These are phyloP conservation scores for Fusarium gaditjirri DNA, from an alignment of 2,329 filamentous ascomycete species.

Conservation along the genomic window DNA sequence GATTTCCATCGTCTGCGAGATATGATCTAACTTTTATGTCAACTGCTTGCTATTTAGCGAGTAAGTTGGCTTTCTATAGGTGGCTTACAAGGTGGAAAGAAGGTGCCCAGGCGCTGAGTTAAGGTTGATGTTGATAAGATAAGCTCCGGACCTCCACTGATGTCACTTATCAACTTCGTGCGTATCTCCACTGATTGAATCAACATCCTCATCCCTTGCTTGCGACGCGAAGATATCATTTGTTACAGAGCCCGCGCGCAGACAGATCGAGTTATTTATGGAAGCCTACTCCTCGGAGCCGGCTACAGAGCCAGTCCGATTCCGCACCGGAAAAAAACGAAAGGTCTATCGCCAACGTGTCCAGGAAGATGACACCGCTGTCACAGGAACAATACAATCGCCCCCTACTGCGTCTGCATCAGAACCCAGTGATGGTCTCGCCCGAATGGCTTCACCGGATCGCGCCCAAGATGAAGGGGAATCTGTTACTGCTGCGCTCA, in stretches of 20 bases:
- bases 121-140: conserved; percentile 29
- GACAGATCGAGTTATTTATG: not conserved
- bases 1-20: not conserved
- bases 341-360: conserved; percentile 67
- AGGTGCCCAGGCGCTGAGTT: not conserved
- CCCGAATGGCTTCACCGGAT: conserved; percentile 8
- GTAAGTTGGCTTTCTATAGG: not conserved
- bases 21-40: conserved; percentile 15
- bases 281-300: conserved; percentile 30
- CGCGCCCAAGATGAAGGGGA: conserved; percentile 48
- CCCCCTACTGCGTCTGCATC: conserved; percentile 9
- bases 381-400: conserved; percentile 4
- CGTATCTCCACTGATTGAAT: not conserved
- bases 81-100: conserved; percentile 2
- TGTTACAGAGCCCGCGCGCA: not conserved
- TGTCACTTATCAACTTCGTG: conserved; percentile 19
- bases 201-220: conserved; percentile 5
- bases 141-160: conserved; percentile 19
- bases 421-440: conserved; percentile 3
- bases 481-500: conserved; percentile 61
- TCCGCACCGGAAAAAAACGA: conserved; percentile 68
- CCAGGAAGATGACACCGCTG: conserved; percentile 44
- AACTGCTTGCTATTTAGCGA: not conserved
- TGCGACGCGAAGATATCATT: not conserved
- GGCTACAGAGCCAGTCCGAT: conserved; percentile 55